Percentiles rank a stretch among this genome's conserved stretches.
These are phyloP conservation scores for Stagonosporopsis cucurbitacearum DNA, from an alignment of 2,329 filamentous ascomycete genomes.

Conservation along the genomic window DNA sequence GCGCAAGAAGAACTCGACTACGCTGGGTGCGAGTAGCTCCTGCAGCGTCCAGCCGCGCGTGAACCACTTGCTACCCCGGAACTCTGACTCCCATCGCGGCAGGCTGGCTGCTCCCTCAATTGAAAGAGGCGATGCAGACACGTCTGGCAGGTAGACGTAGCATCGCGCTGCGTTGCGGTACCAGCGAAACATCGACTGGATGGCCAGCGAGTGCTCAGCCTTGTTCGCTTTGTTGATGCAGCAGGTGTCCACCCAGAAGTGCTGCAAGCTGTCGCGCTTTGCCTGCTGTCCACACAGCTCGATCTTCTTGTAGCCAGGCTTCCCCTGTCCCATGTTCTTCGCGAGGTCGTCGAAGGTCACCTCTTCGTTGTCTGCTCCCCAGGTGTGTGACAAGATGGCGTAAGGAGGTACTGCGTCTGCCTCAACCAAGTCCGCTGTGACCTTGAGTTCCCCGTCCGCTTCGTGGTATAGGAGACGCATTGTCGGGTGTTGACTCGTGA, in stretches of 20 bases:
- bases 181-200: slow-evolving; percentile 6
- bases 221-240: slow-evolving; percentile 22
- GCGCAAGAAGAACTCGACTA: slow-evolving; percentile 26
- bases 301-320: background rate
- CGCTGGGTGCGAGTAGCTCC: slow-evolving; percentile 22
- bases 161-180: slow-evolving; percentile 7
- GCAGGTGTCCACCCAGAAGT: no score
- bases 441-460: background rate
- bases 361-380: background rate
- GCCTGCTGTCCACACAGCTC: background rate
- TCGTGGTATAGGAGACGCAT: background rate
- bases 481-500: background rate
- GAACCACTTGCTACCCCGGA: slow-evolving; percentile 7
- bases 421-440: background rate
- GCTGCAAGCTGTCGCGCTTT: background rate
- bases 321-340: background rate
- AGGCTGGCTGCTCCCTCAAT: background rate
- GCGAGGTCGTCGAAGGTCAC: background rate
- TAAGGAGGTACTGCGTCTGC: background rate
- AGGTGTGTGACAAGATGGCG: background rate
- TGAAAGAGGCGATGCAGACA: background rate
- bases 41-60: no score
- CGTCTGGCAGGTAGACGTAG: slow-evolving; percentile 8
- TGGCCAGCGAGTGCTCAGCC: slow-evolving; percentile 16
- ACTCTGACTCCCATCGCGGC: background rate